Base-by-base conservation (phyloP, 306 rosid species). In the Psophocarpus tetragonolobus region DNA sequence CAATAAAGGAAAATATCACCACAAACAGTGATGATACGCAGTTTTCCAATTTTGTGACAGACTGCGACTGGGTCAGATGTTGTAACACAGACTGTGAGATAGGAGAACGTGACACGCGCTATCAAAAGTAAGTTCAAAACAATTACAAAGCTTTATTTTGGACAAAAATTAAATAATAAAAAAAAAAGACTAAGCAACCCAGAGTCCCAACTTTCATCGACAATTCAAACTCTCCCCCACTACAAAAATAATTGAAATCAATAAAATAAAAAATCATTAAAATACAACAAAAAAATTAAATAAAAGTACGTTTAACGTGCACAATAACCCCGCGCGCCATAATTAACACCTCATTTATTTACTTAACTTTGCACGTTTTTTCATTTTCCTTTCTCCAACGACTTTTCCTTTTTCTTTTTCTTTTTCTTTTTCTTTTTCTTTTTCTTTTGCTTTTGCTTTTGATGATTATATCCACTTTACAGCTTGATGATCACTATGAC, bases 221-320 rank as follows among this genome's bases (percentile, higher is more conserved):
- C 85, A 80, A 84, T 84, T 80, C 75, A 86, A 71, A 74, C 53
- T 44, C 67, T 56, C 74, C 63, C 63, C 70, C 13, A 5, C 61
- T 29, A 63, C 1, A 80, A 82, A 85, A 82, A 82, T 72, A 82
- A 80, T 68, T 72, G 68, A 75, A 82, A 81, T 63, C 70, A 38
- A 41, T 30, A 36, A 47, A 33, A 45, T 1, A 54, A 48, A 50
- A 38, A 13, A 20, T 38, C n/a, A 15, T 48, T n/a, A 17, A 48
- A 48, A 17, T 48, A 48, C 56, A 48, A 48, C 4, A 48, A n/a
- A 48, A 17, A n/a, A 48, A 45, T 3, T 5, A 48, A 47, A 41
- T 0, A 41, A 6, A n/a, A 14, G 4, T 0, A 48, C 24, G 6
- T 14, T 14, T 1, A 45, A 48, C 7, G 21, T 4, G 53, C 20